Percentiles rank a stretch among this genome's conserved stretches.
Conservation (phyloP, 1,139 yeast species). For the Scheffersomyces cryptocercus region DNA sequence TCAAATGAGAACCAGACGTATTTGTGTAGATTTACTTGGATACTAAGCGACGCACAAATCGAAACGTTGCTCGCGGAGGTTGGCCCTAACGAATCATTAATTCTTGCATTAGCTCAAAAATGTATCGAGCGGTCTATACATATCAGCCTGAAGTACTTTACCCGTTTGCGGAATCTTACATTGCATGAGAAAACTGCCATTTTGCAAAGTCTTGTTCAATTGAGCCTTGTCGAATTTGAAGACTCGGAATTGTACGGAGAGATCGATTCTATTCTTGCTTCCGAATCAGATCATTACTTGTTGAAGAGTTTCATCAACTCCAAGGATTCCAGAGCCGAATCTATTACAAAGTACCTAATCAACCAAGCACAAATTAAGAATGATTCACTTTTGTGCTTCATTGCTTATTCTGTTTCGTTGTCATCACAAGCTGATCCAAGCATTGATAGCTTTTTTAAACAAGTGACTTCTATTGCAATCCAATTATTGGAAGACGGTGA, state of each 20-base stretch:
- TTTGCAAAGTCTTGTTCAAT: slow-evolving; percentile 15
- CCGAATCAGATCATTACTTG: slow-evolving; percentile 19
- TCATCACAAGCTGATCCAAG: slow-evolving; percentile 4
- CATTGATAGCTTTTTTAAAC: slow-evolving; percentile 9
- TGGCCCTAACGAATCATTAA: slow-evolving; percentile 1
- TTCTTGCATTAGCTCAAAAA: not conserved
- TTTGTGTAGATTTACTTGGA: slow-evolving; percentile 23
- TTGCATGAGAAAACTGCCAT: not conserved
- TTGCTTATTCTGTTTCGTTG: slow-evolving; percentile 21
- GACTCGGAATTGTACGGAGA: slow-evolving; percentile 16
- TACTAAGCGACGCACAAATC: slow-evolving; percentile 20
- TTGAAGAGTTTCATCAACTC: slow-evolving; percentile 21
- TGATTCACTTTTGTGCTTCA: slow-evolving; percentile 19
- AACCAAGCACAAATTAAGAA: slow-evolving; percentile 15
- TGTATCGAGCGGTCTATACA: not conserved
- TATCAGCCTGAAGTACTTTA: not conserved
- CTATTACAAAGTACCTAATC: slow-evolving; percentile 17
- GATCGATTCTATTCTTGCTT: slow-evolving; percentile 15
- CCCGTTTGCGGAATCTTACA: not conserved
- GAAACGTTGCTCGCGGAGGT: not conserved
- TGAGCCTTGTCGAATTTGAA: slow-evolving; percentile 22
- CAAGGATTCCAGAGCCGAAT: slow-evolving; percentile 6
- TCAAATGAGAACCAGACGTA: slow-evolving; percentile 12
- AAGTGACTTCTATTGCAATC: slow-evolving; percentile 7
- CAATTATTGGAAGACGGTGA: slow-evolving; percentile 3